These are phyloP conservation scores for Daedalea quercina DNA, from an alignment of 768 basidiomycete genomes.

Conservation along the genomic window DNA sequence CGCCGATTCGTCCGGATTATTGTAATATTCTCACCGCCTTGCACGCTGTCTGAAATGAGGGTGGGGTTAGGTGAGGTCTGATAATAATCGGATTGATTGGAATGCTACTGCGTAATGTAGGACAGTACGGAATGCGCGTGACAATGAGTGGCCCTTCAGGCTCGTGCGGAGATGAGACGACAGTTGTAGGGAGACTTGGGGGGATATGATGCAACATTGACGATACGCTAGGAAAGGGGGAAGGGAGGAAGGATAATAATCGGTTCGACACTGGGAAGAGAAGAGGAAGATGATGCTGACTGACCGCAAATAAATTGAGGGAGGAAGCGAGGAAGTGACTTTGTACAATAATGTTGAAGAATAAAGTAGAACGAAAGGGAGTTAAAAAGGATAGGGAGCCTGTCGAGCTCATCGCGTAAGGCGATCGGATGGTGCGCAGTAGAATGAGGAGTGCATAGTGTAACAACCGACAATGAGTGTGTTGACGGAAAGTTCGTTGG, in stretches of 20 bases:
- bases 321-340: constrained; percentile 22
- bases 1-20: not conserved
- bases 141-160: constrained; percentile 23
- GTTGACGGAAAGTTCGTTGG: constrained; percentile 31
- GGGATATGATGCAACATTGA: constrained; percentile 41
- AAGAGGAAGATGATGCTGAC: constrained; percentile 8
- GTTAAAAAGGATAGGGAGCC: constrained; percentile 25
- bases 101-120: constrained; percentile 16
- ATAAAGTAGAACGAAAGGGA: constrained; percentile 73
- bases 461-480: constrained; percentile 39
- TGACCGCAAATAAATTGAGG: constrained; percentile 5
- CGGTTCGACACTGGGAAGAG: constrained; percentile 9
- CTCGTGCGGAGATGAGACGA: constrained; percentile 27
- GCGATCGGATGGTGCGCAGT: constrained; percentile 17
- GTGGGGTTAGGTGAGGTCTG: not conserved
- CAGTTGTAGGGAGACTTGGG: constrained; percentile 32
- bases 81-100: constrained; percentile 10
- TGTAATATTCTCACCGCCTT: not conserved
- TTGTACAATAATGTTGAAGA: constrained; percentile 67
- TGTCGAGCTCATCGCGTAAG: constrained; percentile 47
- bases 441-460: constrained; percentile 27
- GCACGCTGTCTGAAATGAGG: no score
- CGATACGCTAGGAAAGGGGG: constrained; percentile 20
- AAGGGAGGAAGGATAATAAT: constrained; percentile 20
- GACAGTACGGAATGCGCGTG: constrained; percentile 15